Base-by-base conservation (phyloP, 2,329 filamentous ascomycete genomes). In the Aspergillus sp. region DNA sequence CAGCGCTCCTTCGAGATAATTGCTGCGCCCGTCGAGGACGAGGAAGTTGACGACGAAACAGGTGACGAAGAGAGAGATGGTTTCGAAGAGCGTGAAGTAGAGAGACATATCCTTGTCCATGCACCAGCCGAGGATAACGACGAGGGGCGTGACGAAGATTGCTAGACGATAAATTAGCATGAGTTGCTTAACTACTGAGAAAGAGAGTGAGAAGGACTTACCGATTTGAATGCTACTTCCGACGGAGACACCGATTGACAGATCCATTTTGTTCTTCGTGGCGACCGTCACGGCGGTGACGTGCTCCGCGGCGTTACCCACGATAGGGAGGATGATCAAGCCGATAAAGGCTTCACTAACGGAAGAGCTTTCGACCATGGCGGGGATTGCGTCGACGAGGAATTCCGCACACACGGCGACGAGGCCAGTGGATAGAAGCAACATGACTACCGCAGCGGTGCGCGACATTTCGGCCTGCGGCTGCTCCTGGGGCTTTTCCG, bases 21-120 rank as follows among this genome's bases (percentile, higher is more conserved):
- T 91, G 61, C 88, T 92, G 71, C 91, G 86, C 30, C 91, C 91
- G 66, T 96, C 91, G 19, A 88, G 82, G 49, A 96, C 91, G 44
- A 96, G 76, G 70, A 96, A 96, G 71, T 96, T 96, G 57, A 93
- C 89, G 34, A 96, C 82, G 42, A 96, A 84, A 0, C 91, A 90
- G 2, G 90, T 87, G 12, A 95, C 89, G 65, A 96, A 96, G 41
- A 96, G 78, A 41, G 89, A 88, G 20, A 92, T 77, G 2, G 83
- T 86, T 70, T 86, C 83, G 62, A 86, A 86, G 17, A 85, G 74
- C 58, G 83, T 85, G 67, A 86, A 86, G 73, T 85, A 85, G 11
- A 86, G 70, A 44, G 79, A 82, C 83, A 93, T 93, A 1, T 86
- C 81, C 60, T 88, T 86, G 61, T 83, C 83, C 82, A 92, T 86